phyloP scores from a whole-genome alignment of 1,284 basidiomycete genomes.

The Flammula alnicola region DNA sequence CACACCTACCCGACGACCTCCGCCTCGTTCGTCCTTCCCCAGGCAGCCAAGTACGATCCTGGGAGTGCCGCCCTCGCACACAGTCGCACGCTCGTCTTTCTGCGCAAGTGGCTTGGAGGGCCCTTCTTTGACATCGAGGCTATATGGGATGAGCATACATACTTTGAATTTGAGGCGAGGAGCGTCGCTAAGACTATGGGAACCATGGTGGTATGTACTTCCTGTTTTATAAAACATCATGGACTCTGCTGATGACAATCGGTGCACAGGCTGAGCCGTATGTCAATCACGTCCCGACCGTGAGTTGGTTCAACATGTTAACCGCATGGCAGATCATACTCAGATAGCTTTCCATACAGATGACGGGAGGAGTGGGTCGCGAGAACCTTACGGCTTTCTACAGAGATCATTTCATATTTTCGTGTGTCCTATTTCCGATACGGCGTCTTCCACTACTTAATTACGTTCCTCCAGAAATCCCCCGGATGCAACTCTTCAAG shows the following conservation, averaged over 20 bases:
- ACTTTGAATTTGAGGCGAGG: constrained; percentile 52
- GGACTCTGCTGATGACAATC: background rate
- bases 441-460: background rate
- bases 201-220: constrained; percentile 51
- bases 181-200: constrained; percentile 59
- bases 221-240: background rate
- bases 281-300: constrained; percentile 53
- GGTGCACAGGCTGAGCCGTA: constrained; percentile 49
- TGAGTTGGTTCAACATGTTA: constrained; percentile 22
- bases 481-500: constrained; percentile 44
- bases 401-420: constrained; percentile 54
- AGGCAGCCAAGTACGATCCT: constrained; percentile 41
- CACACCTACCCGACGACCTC: constrained; percentile 36
- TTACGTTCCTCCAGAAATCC: constrained; percentile 42
- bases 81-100: constrained; percentile 46
- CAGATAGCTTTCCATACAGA: constrained; percentile 29
- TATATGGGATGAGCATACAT: constrained; percentile 57
- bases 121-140: constrained; percentile 53
- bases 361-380: constrained; percentile 60
- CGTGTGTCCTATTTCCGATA: constrained; percentile 31
- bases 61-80: constrained; percentile 45
- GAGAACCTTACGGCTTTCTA: constrained; percentile 55
- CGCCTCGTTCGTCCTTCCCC: constrained; percentile 45
- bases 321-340: background rate
- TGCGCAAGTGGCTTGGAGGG: constrained; percentile 45